Evolutionary conservation across 768 basidiomycete species (phyloP).

Genomic region (Termitomyces sp.): DNA sequence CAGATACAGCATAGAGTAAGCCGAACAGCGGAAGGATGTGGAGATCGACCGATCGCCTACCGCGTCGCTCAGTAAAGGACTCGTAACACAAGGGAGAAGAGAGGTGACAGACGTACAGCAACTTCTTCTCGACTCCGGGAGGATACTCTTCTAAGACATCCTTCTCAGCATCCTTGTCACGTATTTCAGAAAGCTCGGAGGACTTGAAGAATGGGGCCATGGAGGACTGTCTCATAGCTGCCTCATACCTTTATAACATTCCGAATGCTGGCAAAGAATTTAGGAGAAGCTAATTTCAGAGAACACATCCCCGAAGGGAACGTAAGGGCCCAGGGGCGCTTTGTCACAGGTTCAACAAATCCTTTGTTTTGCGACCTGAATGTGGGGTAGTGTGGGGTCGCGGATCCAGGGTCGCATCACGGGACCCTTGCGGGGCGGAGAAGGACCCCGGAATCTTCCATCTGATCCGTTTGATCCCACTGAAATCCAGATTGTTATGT

Average conservation of each 20-base stretch:
- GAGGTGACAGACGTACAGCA: not conserved
- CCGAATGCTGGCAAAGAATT: not conserved
- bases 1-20: constrained; percentile 25
- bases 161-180: not conserved
- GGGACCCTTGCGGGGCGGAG: not conserved
- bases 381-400: not conserved
- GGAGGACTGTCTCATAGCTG: not conserved
- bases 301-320: not conserved
- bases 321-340: not conserved
- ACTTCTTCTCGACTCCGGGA: not conserved
- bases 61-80: not conserved
- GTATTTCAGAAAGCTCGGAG: not conserved
- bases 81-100: not conserved
- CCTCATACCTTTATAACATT: not conserved
- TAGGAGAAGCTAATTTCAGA: not conserved
- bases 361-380: not conserved
- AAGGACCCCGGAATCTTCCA: not conserved
- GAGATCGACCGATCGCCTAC: constrained; percentile 23
- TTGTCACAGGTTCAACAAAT: not conserved
- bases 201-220: not conserved
- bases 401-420: not conserved
- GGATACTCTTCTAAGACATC: not conserved
- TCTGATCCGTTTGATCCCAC: no score
- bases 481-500: no score
- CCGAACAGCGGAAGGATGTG: constrained; percentile 29